Evolutionary conservation across 345 rosid genomes (phyloP).

Genomic region (Hirschfeldia incana): DNA sequence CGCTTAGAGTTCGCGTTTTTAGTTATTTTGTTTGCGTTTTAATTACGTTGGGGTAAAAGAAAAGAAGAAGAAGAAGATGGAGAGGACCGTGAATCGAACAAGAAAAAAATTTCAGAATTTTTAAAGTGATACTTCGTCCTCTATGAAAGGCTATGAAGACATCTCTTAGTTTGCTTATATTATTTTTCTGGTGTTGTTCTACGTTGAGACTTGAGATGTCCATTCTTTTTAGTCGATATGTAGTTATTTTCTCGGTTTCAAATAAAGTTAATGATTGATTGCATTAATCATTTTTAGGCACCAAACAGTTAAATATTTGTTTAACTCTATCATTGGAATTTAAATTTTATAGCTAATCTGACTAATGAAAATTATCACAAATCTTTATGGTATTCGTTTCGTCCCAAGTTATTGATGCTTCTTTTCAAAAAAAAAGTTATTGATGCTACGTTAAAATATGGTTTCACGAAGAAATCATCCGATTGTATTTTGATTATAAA

Average conservation of each 20-base stretch:
- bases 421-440: neutral
- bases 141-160: constrained; percentile 19
- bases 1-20: neutral
- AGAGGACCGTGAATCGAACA: constrained; percentile 18
- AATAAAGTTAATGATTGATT: constrained; percentile 18
- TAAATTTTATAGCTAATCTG: neutral
- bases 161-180: constrained; percentile 22
- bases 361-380: neutral
- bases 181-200: neutral
- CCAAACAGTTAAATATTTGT: neutral
- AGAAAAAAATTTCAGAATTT: constrained; percentile 12
- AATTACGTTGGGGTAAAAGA: constrained; percentile 20
- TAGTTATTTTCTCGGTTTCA: neutral
- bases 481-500: neutral
- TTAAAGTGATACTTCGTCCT: constrained; percentile 17
- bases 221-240: constrained; percentile 18
- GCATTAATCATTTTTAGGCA: neutral
- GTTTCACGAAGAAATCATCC: neutral
- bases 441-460: neutral
- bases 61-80: neutral
- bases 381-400: neutral
- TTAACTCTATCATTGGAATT: too few species aligned
- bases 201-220: constrained; percentile 29
- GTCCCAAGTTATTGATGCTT: neutral
- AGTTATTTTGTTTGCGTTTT: constrained; percentile 1